A percentile compares a stretch with the other conserved stretches of the same genome.
phyloP scores from a whole-genome alignment of 2,329 filamentous ascomycete species.

The Colletotrichum liriopes region DNA sequence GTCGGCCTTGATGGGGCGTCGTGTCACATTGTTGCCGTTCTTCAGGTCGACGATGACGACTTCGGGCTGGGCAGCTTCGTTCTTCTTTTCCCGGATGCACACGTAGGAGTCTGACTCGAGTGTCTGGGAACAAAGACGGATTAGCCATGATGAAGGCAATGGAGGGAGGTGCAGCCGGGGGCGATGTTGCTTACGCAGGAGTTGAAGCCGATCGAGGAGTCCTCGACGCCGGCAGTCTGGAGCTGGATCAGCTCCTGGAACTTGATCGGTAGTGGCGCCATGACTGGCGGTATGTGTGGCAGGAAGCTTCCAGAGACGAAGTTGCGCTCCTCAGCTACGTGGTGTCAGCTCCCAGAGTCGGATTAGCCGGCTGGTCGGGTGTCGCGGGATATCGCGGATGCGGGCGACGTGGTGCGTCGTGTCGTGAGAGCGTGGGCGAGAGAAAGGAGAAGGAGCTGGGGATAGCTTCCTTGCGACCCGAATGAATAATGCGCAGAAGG shows the following conservation, averaged over 20 bases:
- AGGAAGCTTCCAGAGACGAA: constrained; percentile 33
- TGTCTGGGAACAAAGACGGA: constrained; percentile 85
- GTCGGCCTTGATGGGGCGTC: constrained; percentile 97
- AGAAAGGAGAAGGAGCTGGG: constrained; percentile 42
- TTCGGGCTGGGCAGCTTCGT: constrained; percentile 86
- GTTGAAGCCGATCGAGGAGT: constrained; percentile 80
- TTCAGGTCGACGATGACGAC: constrained; percentile 99
- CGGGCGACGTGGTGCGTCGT: constrained; percentile 33
- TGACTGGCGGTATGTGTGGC: constrained; percentile 50
- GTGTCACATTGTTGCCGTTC: constrained; percentile 95
- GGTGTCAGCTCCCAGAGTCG: constrained; percentile 19
- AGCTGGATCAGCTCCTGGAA: constrained; percentile 91
- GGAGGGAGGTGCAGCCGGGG: constrained; percentile 65
- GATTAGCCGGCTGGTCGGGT: constrained; percentile 29
- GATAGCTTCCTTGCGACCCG: constrained; percentile 42
- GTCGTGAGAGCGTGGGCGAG: constrained; percentile 12
- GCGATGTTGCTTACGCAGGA: constrained; percentile 74
- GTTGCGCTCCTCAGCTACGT: constrained; percentile 27
- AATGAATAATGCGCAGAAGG: constrained; percentile 43
- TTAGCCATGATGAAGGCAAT: constrained; percentile 77
- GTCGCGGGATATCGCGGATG: constrained; percentile 36
- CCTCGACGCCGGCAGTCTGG: constrained; percentile 64
- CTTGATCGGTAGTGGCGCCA: constrained; percentile 88
- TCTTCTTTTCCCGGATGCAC: constrained; percentile 95
- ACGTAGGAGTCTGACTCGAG: constrained; percentile 98